Evolutionary conservation across 257 asterid genomes (phyloP).

Genomic region (Cinchona pubescens): DNA sequence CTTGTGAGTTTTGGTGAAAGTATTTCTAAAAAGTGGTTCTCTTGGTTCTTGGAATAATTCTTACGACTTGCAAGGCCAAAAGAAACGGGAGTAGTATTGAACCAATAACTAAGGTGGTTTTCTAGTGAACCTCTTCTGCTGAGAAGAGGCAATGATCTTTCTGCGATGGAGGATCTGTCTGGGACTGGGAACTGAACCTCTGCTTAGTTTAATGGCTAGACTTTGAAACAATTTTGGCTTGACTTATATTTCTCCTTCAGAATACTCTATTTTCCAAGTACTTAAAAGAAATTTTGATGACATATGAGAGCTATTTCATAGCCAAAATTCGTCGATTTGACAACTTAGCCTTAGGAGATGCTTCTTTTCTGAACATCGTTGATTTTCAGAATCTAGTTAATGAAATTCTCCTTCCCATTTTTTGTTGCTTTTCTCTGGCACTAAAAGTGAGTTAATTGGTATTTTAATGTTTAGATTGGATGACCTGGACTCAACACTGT

Average conservation of each 20-base stretch:
- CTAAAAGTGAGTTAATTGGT: conserved; percentile 4
- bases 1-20: neutral
- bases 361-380: neutral
- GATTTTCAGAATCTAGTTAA: neutral
- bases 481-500: conserved; percentile 80
- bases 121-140: neutral
- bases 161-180: no score
- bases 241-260: neutral
- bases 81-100: neutral
- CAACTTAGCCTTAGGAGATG: neutral
- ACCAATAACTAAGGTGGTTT: neutral
- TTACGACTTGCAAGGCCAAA: neutral
- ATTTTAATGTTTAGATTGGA: conserved; percentile 63
- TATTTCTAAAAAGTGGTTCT: neutral
- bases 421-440: conserved; percentile 2
- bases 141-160: neutral
- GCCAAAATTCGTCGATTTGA: neutral
- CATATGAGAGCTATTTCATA: neutral
- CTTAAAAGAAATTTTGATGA: neutral
- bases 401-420: neutral
- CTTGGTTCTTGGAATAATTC: neutral
- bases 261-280: neutral
- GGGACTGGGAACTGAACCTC: neutral
- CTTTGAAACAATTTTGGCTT: neutral
- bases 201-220: neutral